These are phyloP conservation scores for Saprolegnia parasitica DNA, from an alignment of 352 stramenopile species.

Conservation along the genomic window DNA sequence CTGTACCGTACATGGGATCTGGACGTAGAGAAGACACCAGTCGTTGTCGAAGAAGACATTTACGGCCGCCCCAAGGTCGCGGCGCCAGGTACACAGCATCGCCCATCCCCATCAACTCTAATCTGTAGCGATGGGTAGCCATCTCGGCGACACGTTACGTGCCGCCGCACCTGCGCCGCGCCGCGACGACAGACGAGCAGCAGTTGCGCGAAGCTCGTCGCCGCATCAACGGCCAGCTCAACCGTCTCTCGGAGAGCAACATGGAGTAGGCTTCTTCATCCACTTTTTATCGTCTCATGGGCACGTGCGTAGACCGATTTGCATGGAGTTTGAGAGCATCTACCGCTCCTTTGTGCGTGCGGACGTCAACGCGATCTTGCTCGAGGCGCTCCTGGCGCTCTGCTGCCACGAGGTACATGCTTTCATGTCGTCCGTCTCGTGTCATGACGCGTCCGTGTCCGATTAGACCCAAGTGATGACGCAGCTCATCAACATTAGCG, in stretches of 20 bases:
- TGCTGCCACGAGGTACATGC: conserved; percentile 30
- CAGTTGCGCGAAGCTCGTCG: conserved; percentile 61
- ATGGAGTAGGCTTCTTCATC: conserved; percentile 58
- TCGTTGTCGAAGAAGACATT: conserved; percentile 73
- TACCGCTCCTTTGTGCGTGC: conserved; percentile 65
- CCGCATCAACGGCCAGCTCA: conserved; percentile 85
- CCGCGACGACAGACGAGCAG: conserved; percentile 59
- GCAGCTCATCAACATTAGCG: conserved; percentile 67
- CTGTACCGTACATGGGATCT: neutral
- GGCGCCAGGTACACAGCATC: conserved; percentile 30
- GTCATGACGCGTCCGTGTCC: conserved; percentile 21
- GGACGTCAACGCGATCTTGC: conserved; percentile 65
- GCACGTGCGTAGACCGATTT: conserved; percentile 42
- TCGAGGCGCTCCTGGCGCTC: conserved; percentile 65
- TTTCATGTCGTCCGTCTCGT: neutral
- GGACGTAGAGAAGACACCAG: neutral
- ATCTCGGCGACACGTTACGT: conserved; percentile 48
- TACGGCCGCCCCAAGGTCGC: conserved; percentile 75
- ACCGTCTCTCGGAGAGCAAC: conserved; percentile 88
- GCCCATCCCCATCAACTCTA: neutral
- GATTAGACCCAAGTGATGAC: conserved; percentile 70
- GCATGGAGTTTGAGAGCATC: conserved; percentile 74
- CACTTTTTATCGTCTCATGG: neutral
- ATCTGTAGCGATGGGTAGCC: neutral
- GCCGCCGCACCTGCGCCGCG: conserved; percentile 79